A percentile compares a stretch with the other conserved stretches of the same genome.
phyloP scores from a whole-genome alignment of 2,329 filamentous ascomycete genomes.

The Arthrobotrys musiformis region DNA sequence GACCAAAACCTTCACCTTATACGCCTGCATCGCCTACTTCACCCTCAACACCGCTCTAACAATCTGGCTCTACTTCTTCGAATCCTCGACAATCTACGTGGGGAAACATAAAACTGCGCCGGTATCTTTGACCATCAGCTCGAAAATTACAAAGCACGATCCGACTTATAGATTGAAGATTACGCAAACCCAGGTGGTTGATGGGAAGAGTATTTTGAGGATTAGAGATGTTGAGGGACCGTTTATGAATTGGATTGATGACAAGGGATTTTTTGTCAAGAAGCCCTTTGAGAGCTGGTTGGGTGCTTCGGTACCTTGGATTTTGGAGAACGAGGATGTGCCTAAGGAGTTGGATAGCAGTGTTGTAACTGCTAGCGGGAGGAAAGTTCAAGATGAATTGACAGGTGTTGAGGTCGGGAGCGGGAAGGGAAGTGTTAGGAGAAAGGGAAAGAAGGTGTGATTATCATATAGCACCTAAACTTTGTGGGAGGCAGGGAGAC shows the following conservation, averaged over 20 bases:
- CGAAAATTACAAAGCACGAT: conserved; percentile 79
- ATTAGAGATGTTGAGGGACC: conserved; percentile 70
- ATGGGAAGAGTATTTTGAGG: conserved; percentile 61
- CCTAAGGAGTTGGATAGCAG: conserved; percentile 35
- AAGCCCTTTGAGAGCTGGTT: conserved; percentile 82
- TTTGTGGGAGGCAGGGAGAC: not conserved
- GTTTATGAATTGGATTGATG: conserved; percentile 82
- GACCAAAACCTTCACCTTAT: conserved; percentile 82
- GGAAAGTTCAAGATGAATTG: conserved; percentile 16
- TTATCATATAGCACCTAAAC: not conserved
- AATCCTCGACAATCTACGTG: conserved; percentile 83
- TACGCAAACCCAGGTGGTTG: conserved; percentile 65
- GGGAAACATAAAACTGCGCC: conserved; percentile 72
- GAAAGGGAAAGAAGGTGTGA: conserved; percentile 47
- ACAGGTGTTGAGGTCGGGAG: conserved; percentile 32
- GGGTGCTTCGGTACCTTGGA: conserved; percentile 71
- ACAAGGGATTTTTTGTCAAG: conserved; percentile 75
- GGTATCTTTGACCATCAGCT: conserved; percentile 76
- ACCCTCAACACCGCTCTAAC: conserved; percentile 80
- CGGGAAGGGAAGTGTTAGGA: conserved; percentile 42
- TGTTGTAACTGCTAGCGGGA: conserved; percentile 44
- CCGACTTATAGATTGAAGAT: conserved; percentile 83
- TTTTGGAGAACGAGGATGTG: conserved; percentile 47
- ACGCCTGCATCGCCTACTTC: conserved; percentile 82
- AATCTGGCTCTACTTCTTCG: conserved; percentile 84